Evolutionary conservation across 2,329 filamentous ascomycete species (phyloP).

Genomic region (Trichoderma sp.): DNA sequence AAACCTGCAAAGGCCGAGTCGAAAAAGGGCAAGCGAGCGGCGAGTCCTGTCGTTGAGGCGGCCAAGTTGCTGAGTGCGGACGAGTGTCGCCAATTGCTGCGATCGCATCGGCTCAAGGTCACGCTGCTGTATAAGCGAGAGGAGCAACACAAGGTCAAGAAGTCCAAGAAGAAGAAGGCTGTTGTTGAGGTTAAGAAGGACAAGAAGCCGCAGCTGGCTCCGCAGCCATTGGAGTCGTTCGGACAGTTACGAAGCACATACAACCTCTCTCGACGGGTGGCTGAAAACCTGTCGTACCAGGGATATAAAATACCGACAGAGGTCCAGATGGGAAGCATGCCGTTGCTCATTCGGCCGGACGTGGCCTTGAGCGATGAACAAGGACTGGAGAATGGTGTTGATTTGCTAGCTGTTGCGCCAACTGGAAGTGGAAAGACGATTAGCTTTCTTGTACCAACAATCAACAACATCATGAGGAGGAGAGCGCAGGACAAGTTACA

Average conservation of each 20-base stretch:
- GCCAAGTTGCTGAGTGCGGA: constrained; percentile 56
- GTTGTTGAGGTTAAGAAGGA: constrained; percentile 48
- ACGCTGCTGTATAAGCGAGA: constrained; percentile 63
- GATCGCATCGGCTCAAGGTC: constrained; percentile 80
- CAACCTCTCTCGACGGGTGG: constrained; percentile 68
- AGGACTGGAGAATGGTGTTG: constrained; percentile 46
- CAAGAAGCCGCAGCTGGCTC: constrained; percentile 63
- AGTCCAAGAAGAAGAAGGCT: constrained; percentile 54
- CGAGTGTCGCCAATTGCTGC: constrained; percentile 70
- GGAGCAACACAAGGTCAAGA: constrained; percentile 46
- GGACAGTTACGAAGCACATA: constrained; percentile 67
- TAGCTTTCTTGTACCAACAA: constrained; percentile 82
- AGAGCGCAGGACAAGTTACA: constrained; percentile 44
- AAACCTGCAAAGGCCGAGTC: constrained; percentile 24
- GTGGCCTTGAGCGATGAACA: constrained; percentile 44
- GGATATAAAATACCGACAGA: constrained; percentile 88
- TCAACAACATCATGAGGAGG: constrained; percentile 68
- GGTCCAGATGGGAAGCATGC: constrained; percentile 84
- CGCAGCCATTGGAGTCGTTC: constrained; percentile 78
- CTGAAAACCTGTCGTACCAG: constrained; percentile 77
- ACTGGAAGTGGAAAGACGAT: constrained; percentile 97
- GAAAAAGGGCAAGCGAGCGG: constrained; percentile 27
- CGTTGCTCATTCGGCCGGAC: constrained; percentile 65
- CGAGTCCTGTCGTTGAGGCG: constrained; percentile 29
- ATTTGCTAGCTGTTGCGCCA: constrained; percentile 85